phyloP scores from a whole-genome alignment of 2,329 filamentous ascomycete genomes.

The Epichloe glyceriae region DNA sequence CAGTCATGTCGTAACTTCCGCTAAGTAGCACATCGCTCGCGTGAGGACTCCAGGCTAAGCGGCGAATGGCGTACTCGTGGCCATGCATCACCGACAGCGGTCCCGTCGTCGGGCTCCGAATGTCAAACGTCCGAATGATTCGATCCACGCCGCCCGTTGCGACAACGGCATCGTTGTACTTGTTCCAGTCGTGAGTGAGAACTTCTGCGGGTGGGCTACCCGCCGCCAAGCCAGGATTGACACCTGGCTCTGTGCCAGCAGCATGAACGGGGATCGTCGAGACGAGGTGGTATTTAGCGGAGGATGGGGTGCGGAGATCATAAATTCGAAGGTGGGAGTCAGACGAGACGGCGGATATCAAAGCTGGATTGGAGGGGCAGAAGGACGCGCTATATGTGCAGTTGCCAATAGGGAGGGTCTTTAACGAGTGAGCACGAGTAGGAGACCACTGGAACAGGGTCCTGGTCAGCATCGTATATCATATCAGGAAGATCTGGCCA shows the following conservation, averaged over 20 bases:
- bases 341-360: constrained; percentile 77
- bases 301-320: constrained; percentile 77
- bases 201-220: constrained; percentile 59
- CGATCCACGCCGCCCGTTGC: constrained; percentile 85
- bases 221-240: constrained; percentile 19
- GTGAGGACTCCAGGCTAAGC: constrained; percentile 86
- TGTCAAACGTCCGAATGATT: constrained; percentile 78
- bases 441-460: constrained; percentile 59
- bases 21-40: constrained; percentile 76
- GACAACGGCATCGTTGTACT: constrained; percentile 75
- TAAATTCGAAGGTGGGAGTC: constrained; percentile 86
- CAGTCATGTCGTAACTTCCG: constrained; percentile 97
- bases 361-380: constrained; percentile 72
- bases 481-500: background rate
- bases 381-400: constrained; percentile 93
- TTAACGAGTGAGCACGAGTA: constrained; percentile 56
- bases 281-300: constrained; percentile 76
- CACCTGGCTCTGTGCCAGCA: constrained; percentile 35
- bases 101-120: constrained; percentile 60
- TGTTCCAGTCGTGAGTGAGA: constrained; percentile 98
- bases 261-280: constrained; percentile 74
- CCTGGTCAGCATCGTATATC: background rate
- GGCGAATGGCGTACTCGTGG: constrained; percentile 82
- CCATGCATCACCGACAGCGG: constrained; percentile 65
- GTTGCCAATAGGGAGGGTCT: constrained; percentile 78